Evolutionary conservation across 2,329 filamentous ascomycete genomes (phyloP), one percentile per base, ranked within the genome.

Genomic region (Periconia macrospinosa): DNA sequence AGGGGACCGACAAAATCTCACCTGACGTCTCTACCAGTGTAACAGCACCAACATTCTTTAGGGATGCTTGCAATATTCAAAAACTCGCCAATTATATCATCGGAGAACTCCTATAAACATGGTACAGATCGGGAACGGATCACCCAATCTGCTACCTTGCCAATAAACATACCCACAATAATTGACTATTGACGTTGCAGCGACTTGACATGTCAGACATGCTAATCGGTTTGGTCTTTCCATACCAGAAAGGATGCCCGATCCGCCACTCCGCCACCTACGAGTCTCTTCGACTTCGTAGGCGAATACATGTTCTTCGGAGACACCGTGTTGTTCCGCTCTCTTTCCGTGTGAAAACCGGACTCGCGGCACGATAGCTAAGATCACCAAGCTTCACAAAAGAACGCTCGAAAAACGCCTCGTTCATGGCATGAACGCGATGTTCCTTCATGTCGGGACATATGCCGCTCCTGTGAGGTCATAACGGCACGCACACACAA

Each of bases 401-500:
- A 41, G 47, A 33, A 35, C 49, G 44, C 54, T 59, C 48, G 52
- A 17, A 37, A 44, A 49, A 49, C 53, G 43, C 47, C 53, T 49
- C 51, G 13, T 47, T 33, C 10, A 54, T 20, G 27, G 50, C 56
- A 51, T 53, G 23, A 49, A 37, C 33, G 33, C 33, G 27, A 52
- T 52, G 44, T 23, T 20, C 49, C 27, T 15, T 42, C 11, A 13
- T 27, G 33, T 37, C 33, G 33, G 33, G 11, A 37, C 5, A 14
- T 46, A 30, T 6, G 30, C 33, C 20, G 2, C 33, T 27, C 30
- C 30, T 41, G 23, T 20, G 40, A 41, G 45, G 41, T 27, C 37
- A 45, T 42, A 15, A 23, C 30, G 19, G 35, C 15, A 20, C 19
- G 46, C n/a, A n/a, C 45, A 15, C 11, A 44, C 42, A 44, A 11